Evolutionary conservation across 1,139 yeast genomes (phyloP).

Genomic region (Candida buenavistaensis): DNA sequence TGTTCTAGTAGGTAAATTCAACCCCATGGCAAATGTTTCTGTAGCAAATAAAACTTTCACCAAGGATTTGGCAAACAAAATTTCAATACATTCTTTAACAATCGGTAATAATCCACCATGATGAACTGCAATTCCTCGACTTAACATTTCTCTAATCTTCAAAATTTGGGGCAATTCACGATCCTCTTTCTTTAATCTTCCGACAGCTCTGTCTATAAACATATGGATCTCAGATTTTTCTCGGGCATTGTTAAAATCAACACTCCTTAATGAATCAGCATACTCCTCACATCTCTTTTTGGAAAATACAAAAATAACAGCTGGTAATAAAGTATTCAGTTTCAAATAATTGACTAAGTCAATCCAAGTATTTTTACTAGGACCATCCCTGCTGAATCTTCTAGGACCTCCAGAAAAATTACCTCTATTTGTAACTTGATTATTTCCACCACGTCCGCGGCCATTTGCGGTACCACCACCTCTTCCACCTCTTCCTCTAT

Average conservation of each 20-base stretch:
- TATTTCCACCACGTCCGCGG: slow-evolving; percentile 23
- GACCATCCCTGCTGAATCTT: slow-evolving; percentile 57
- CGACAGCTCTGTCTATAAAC: slow-evolving; percentile 87
- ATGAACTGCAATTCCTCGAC: slow-evolving; percentile 94
- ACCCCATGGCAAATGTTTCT: slow-evolving; percentile 98
- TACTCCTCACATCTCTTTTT: slow-evolving; percentile 92
- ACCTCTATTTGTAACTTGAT: slow-evolving; percentile 21
- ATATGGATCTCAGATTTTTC: slow-evolving; percentile 91
- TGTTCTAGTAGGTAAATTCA: slow-evolving; percentile 94
- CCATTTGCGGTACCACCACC: slow-evolving; percentile 27
- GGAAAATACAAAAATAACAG: slow-evolving; percentile 89
- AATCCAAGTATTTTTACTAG: slow-evolving; percentile 78
- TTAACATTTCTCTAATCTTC: slow-evolving; percentile 75
- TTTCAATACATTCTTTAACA: slow-evolving; percentile 93
- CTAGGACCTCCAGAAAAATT: slow-evolving; percentile 29
- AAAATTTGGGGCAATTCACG: slow-evolving; percentile 89
- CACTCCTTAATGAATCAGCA: slow-evolving; percentile 72
- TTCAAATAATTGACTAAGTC: slow-evolving; percentile 73
- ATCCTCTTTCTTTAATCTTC: slow-evolving; percentile 87
- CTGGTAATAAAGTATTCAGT: slow-evolving; percentile 73
- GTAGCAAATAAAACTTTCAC: slow-evolving; percentile 94
- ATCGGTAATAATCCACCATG: slow-evolving; percentile 97
- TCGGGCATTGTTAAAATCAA: slow-evolving; percentile 77
- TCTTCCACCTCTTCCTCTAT: slow-evolving; percentile 27
- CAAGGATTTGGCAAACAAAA: slow-evolving; percentile 79